These are phyloP conservation scores for Sporodiniella umbellata DNA, from an alignment of 371 early-diverging fungal genomes.

Conservation along the genomic window DNA sequence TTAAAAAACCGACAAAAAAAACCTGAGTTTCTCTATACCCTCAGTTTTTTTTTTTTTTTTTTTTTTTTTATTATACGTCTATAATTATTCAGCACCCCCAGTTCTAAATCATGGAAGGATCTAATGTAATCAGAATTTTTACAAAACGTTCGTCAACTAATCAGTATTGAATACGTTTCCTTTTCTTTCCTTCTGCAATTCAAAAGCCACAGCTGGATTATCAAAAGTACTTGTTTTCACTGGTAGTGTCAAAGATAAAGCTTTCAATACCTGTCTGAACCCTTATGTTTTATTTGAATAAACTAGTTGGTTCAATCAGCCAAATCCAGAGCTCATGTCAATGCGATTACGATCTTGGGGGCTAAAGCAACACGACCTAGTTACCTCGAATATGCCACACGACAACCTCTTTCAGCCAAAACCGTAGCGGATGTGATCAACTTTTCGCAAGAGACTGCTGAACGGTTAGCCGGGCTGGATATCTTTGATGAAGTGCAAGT, in stretches of 20 bases:
- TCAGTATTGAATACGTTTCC: too few relatives aligned
- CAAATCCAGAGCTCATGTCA: conserved; percentile 43
- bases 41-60: background rate
- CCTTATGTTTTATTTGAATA: too few relatives aligned
- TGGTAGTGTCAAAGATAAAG: too few relatives aligned
- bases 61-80: background rate
- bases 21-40: too few relatives aligned
- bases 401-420: conserved; percentile 38
- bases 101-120: background rate
- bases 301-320: conserved; percentile 38
- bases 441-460: conserved; percentile 59
- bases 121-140: background rate
- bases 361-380: conserved; percentile 42
- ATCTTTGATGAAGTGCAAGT: conserved; percentile 72
- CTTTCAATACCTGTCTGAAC: too few relatives aligned
- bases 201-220: background rate
- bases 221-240: conserved; percentile 1
- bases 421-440: conserved; percentile 69
- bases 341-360: conserved; percentile 50
- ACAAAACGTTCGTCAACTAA: background rate
- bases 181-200: too few relatives aligned
- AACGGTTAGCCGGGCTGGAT: conserved; percentile 64
- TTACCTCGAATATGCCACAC: conserved; percentile 44
- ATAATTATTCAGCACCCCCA: background rate
- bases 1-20: too few relatives aligned